Base-by-base conservation (phyloP, 192 early-diverging fungal species). In the Glomus cerebriforme region DNA sequence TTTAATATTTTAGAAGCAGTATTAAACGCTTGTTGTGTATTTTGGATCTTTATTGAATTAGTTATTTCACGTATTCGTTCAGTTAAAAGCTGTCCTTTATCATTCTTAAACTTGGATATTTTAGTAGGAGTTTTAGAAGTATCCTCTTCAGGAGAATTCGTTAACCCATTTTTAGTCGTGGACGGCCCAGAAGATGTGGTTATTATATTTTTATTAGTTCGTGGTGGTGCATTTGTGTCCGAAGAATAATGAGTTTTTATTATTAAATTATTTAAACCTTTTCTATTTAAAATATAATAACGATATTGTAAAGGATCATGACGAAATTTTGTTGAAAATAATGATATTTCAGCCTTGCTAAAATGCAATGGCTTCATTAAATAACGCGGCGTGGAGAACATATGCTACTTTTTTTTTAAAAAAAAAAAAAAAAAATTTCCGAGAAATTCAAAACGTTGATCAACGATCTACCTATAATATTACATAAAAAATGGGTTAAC, bases 1-100 rank as follows among this genome's bases (percentile, higher is more conserved):
- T 95, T 95, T 24, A 93, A 67, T 8, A 24, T 17, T 59, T 69
- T 31, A 7, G 74, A 64, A 17, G 60, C 60, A 13, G 2, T 7
- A 43, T 0, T 45, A 27, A 76, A 39, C 19, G 32, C 13, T n/a
- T 59, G 13, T 13, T 74, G 73, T 19, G 10, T 74, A 35, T 74
- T 29, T 32, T 74, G 7, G 17, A n/a, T 22, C n/a, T 74, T 74
- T 6, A 9, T 54, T 12, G 65, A 10, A 26, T 69, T 69, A n/a
- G 15, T 2, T 3, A 69, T 15, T 17, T 59, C 31, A 22, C 29
- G 8, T 32, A 74, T 54, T 7, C 47, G 47, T n/a, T 74, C 29
- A 59, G 54, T 13, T 54, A 45, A 74, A 45, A 47, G 32, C 6
- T 58, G 35, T 58, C 54, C 39, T 12, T 43, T 43, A 12, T 43